Conservation (phyloP, 352 stramenopile species). For the Globisporangium irregulare region DNA sequence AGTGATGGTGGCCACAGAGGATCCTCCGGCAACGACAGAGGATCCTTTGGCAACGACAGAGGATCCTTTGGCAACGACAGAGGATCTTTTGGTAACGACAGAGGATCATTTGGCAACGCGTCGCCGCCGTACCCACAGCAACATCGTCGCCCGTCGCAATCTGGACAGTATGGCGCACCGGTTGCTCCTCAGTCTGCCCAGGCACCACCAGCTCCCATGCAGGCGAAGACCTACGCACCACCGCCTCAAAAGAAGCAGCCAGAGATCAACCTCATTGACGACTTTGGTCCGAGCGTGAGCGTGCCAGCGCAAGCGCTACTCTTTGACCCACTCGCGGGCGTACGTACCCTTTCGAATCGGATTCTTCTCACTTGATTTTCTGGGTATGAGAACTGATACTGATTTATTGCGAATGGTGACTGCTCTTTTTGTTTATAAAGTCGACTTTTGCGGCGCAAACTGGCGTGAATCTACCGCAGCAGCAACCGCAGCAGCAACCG, state of each 20-base stretch:
- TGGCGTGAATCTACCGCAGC: constrained; percentile 15
- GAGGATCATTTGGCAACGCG: constrained; percentile 22
- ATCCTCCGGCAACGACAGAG: constrained; percentile 14
- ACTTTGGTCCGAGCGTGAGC: constrained; percentile 58
- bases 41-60: constrained; percentile 22
- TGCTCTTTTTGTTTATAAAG: no score
- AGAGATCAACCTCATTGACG: constrained; percentile 79
- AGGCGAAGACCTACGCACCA: background rate
- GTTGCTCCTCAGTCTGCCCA: background rate
- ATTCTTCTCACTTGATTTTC: background rate
- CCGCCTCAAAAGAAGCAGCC: constrained; percentile 34
- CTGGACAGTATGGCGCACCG: constrained; percentile 2
- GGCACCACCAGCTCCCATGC: background rate
- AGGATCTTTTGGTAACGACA: constrained; percentile 19
- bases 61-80: constrained; percentile 20
- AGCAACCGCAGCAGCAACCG: constrained; percentile 20
- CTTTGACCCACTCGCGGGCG: constrained; percentile 68
- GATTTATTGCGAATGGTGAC: background rate
- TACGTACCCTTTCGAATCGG: constrained; percentile 24
- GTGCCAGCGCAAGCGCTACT: constrained; percentile 65
- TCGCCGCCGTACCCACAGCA: constrained; percentile 20
- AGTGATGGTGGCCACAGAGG: constrained; percentile 10
- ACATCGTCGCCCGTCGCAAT: constrained; percentile 5
- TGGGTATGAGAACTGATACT: background rate
- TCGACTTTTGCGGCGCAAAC: constrained; percentile 24